Conservation (phyloP, 2,329 filamentous ascomycete species). For the Colletotrichum liriopes region DNA sequence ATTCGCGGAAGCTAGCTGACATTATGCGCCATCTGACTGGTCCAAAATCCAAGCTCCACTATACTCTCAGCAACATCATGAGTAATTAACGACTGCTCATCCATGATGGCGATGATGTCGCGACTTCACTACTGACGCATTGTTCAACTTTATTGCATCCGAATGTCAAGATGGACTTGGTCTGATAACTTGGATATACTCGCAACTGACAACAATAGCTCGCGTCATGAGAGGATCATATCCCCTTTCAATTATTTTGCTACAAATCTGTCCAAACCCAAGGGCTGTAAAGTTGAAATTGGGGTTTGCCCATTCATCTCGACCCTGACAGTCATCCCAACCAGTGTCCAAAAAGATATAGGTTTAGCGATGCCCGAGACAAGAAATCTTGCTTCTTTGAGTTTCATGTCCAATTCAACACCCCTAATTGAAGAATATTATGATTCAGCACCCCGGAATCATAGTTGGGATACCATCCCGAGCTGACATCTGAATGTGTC, state of each 20-base stretch:
- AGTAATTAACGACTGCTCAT: slow-evolving; percentile 9
- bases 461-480: neutral
- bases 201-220: neutral
- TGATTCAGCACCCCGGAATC: neutral
- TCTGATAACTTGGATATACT: neutral
- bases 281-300: too few species aligned
- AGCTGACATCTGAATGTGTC: neutral
- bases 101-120: neutral
- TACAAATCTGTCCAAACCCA: neutral
- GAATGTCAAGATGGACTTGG: too few species aligned
- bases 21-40: slow-evolving; percentile 40
- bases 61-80: neutral
- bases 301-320: neutral
- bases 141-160: neutral
- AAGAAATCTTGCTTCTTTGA: too few species aligned
- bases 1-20: slow-evolving; percentile 37
- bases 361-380: neutral
- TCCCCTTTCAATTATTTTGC: neutral
- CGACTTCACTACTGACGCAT: neutral
- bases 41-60: slow-evolving; percentile 12
- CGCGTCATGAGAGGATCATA: neutral
- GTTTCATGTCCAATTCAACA: too few species aligned
- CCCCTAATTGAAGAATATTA: neutral
- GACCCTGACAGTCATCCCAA: neutral
- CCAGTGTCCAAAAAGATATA: neutral